Evolutionary conservation across 208 protist species (phyloP).

Genomic region (Leishmania gerbilli): DNA sequence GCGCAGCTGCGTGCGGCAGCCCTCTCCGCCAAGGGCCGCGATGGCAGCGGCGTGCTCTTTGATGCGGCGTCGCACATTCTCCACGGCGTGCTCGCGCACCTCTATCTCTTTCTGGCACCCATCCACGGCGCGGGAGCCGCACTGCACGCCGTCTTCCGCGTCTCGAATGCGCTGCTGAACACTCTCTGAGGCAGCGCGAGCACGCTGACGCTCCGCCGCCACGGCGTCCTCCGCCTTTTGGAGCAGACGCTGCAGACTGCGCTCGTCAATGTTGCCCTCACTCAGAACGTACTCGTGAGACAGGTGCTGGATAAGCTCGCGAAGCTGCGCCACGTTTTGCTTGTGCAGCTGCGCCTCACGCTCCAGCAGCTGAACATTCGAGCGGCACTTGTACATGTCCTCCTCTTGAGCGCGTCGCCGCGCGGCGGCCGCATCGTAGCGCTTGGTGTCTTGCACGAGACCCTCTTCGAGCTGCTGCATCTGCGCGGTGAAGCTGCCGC

Average conservation of each 20-base stretch:
- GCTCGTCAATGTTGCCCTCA: constrained; percentile 55
- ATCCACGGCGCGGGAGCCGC: constrained; percentile 44
- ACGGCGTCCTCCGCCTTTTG: constrained; percentile 33
- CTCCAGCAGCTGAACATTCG: constrained; percentile 51
- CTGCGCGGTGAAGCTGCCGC: constrained; percentile 35
- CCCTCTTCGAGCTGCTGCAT: constrained; percentile 38
- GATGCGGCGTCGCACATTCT: constrained; percentile 16
- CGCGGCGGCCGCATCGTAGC: constrained; percentile 33
- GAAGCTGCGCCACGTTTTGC: constrained; percentile 38
- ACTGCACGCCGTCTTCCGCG: constrained; percentile 34
- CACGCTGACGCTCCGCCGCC: constrained; percentile 9
- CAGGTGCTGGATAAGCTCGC: constrained; percentile 27
- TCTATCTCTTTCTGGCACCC: constrained; percentile 63
- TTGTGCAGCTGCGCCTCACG: constrained; percentile 53
- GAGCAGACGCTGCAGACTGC: constrained; percentile 33
- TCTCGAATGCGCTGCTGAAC: constrained; percentile 10
- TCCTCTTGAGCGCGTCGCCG: constrained; percentile 37
- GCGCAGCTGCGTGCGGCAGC: constrained; percentile 16
- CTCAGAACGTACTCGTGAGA: constrained; percentile 37
- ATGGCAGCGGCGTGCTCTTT: constrained; percentile 26
- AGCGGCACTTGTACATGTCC: constrained; percentile 37
- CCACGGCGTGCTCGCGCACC: constrained; percentile 39
- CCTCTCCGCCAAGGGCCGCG: constrained; percentile 19
- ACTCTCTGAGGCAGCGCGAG: not conserved
- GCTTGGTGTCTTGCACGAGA: constrained; percentile 28